Evolutionary conservation across 768 basidiomycete genomes (phyloP).

Genomic region (Naganishia onofrii): DNA sequence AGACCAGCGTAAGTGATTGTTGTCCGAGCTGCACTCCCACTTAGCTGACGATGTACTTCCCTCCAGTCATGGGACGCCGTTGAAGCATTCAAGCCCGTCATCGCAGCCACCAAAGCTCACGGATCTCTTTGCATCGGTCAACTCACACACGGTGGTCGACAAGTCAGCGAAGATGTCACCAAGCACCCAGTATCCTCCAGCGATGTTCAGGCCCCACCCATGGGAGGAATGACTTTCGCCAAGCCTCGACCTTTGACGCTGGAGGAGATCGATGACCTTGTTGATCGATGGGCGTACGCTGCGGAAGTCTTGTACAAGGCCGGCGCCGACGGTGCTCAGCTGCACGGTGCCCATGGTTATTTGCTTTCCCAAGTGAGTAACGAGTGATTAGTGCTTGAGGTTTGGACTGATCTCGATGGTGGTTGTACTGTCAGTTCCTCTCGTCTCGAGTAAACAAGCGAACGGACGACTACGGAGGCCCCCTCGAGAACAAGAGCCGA

Average conservation of each 20-base stretch:
- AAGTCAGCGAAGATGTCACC: conserved; percentile 36
- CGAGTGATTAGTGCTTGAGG: not conserved
- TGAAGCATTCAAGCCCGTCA: conserved; percentile 41
- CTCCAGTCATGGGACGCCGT: conserved; percentile 38
- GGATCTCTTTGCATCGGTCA: conserved; percentile 39
- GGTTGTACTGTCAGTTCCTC: conserved; percentile 44
- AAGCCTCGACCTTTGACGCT: conserved; percentile 36
- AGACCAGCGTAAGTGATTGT: conserved; percentile 18
- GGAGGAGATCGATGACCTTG: conserved; percentile 37
- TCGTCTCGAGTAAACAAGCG: conserved; percentile 51
- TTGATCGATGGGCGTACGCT: conserved; percentile 38
- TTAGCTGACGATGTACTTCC: not conserved
- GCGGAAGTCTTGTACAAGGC: conserved; percentile 37
- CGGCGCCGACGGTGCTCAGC: conserved; percentile 34
- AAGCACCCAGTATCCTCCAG: conserved; percentile 38
- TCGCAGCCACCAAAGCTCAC: conserved; percentile 42
- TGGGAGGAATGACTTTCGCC: conserved; percentile 38
- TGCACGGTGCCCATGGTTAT: conserved; percentile 37
- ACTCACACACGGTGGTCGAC: conserved; percentile 46
- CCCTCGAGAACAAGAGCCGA: conserved; percentile 50
- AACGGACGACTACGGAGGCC: conserved; percentile 53
- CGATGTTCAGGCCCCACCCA: conserved; percentile 39
- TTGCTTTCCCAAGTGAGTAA: conserved; percentile 39
- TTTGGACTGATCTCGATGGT: too few species aligned
- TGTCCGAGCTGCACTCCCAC: not conserved